Evolutionary conservation across 2,329 filamentous ascomycete genomes (phyloP), one percentile per base, ranked within the genome.

Genomic region (Zymoseptoria crescenta): DNA sequence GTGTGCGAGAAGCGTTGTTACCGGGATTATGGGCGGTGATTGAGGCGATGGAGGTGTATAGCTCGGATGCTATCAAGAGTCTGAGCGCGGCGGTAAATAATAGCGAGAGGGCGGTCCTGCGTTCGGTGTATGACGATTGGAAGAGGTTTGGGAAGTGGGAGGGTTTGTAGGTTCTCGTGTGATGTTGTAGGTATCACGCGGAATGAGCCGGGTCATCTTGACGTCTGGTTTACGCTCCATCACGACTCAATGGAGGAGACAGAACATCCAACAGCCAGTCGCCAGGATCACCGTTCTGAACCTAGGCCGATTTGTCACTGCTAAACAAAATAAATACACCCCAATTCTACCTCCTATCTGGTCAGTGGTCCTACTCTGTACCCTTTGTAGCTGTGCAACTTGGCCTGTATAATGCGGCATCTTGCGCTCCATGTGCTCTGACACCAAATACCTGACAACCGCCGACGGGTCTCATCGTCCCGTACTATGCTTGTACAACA

Each of bases 21-120:
- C 79, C 80, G 0, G 81, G 80, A 8, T 64, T 83, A 29, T 83
- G 80, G 68, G 74, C 78, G 5, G 72, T 80, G n/a, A 68, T 83
- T 49, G 79, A 81, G 64, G 80, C 80, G 1, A 80, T 82, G 71
- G 71, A 73, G 58, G 65, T 69, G 4, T 64, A 65, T 35, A 75
- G 77, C 52, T 70, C 74, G 59, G 78, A 80, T 45, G 76, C 76
- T 0, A 74, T 83, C 72, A 77, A 77, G 59, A 75, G 74, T 2
- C 69, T 83, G 68, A 82, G 81, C 67, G 75, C 79, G 1, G 77
- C 74, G 1, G 74, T 83, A 74, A 80, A 80, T 64, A 74, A 75
- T 21, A 79, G 77, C 51, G 75, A 79, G 60, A 73, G 81, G 51
- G 80, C 79, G 2, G 75, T 83, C 28, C 78, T 82, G 69, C 79